Percentiles rank a stretch among this genome's conserved stretches.
These are phyloP conservation scores for Parsonsia alboflavescens DNA, from an alignment of 257 asterid genomes.

Conservation along the genomic window DNA sequence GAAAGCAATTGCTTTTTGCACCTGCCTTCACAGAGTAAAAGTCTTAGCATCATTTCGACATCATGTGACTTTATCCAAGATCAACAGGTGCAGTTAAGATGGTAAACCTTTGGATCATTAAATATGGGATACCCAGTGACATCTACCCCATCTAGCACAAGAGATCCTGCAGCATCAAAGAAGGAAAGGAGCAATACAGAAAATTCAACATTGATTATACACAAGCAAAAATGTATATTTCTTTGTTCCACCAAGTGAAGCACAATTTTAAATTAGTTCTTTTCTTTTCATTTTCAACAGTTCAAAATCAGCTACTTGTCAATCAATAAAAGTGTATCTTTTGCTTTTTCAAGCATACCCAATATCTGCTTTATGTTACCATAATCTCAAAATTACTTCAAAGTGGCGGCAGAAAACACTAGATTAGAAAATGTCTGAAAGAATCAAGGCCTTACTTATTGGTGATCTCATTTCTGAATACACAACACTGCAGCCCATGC, in stretches of 20 bases:
- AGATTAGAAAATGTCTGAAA: background rate
- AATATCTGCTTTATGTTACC: background rate
- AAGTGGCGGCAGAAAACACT: background rate
- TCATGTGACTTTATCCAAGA: constrained; percentile 17
- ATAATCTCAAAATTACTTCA: background rate
- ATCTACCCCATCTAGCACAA: constrained; percentile 80
- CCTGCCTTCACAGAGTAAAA: constrained; percentile 85
- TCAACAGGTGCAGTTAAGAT: constrained; percentile 36
- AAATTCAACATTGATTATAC: background rate
- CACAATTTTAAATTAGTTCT: background rate
- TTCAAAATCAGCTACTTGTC: background rate
- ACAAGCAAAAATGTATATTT: too few species aligned
- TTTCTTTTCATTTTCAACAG: background rate
- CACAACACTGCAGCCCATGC: background rate
- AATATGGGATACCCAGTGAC: constrained; percentile 86
- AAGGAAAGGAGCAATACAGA: background rate
- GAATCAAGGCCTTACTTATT: background rate
- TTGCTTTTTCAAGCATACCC: background rate
- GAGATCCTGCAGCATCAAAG: constrained; percentile 59
- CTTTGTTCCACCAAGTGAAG: background rate
- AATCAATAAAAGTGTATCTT: background rate
- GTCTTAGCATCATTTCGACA: constrained; percentile 34
- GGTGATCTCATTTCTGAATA: background rate
- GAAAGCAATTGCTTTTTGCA: constrained; percentile 90
- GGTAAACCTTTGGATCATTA: constrained; percentile 73